A percentile compares a stretch with the other conserved stretches of the same genome.
These are phyloP conservation scores for Logfia minima DNA, from an alignment of 129 eudicot species.

Conservation along the genomic window DNA sequence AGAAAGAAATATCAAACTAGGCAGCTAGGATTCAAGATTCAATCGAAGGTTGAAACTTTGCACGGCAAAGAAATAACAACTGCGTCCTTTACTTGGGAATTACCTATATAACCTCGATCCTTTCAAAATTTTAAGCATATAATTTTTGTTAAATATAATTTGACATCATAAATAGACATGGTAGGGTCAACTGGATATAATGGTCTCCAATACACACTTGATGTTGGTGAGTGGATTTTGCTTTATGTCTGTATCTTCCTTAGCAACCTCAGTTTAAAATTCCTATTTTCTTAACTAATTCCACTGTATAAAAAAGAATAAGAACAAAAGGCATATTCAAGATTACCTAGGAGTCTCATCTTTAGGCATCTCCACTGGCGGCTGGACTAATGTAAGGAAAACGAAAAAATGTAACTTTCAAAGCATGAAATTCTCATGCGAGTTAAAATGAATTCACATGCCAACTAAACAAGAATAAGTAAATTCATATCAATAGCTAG, in stretches of 20 bases:
- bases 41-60: constrained; percentile 23
- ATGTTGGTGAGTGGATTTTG: constrained; percentile 35
- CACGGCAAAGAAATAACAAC: constrained; percentile 1
- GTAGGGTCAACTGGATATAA: constrained; percentile 29
- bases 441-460: constrained; percentile 9
- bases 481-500: constrained; percentile 18
- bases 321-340: constrained; percentile 8
- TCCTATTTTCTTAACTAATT: constrained; percentile 18
- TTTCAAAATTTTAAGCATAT: background rate
- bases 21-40: constrained; percentile 11
- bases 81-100: background rate
- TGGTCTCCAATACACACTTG: constrained; percentile 38
- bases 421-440: constrained; percentile 13
- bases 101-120: constrained; percentile 11
- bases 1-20: constrained; percentile 20
- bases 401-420: background rate
- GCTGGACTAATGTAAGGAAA: constrained; percentile 23
- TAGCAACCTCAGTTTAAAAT: constrained; percentile 9
- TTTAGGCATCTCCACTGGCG: background rate
- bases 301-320: background rate
- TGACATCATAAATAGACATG: constrained; percentile 18
- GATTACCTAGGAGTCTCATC: constrained; percentile 14
- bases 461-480: background rate
- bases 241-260: constrained; percentile 31
- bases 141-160: background rate